These are phyloP conservation scores for Gyrodon lividus DNA, from an alignment of 768 basidiomycete genomes.

Conservation along the genomic window DNA sequence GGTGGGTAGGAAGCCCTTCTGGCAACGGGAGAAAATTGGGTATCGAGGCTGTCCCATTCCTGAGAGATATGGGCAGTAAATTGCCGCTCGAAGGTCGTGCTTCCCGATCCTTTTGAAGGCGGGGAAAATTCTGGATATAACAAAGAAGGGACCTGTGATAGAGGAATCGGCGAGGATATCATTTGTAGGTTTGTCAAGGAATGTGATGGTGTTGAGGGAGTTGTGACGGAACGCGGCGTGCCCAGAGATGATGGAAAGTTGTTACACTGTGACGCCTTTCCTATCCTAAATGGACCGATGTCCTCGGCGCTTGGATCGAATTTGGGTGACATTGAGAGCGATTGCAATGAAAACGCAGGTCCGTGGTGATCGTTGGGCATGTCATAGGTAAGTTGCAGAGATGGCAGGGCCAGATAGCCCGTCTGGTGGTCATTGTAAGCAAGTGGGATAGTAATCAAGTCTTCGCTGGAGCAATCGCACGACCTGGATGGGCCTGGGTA, in stretches of 20 bases:
- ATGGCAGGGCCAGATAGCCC: slow-evolving; percentile 6
- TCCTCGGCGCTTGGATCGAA: slow-evolving; percentile 9
- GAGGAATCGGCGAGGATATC: slow-evolving; percentile 30
- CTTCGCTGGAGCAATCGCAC: slow-evolving; percentile 7
- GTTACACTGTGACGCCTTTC: not conserved
- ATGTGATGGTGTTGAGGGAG: slow-evolving; percentile 14
- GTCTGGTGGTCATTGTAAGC: slow-evolving; percentile 6
- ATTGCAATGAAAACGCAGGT: not conserved
- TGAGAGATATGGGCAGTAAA: slow-evolving; percentile 21
- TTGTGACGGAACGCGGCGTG: slow-evolving; percentile 9
- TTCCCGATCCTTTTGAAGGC: slow-evolving; percentile 23
- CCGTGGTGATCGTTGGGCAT: not conserved
- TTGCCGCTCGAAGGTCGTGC: slow-evolving; percentile 31
- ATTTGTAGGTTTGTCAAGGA: slow-evolving; percentile 7
- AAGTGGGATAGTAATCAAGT: slow-evolving; percentile 7
- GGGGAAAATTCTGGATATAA: slow-evolving; percentile 27
- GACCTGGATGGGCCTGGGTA: not conserved
- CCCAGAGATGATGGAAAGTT: not conserved
- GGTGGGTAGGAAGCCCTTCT: slow-evolving; percentile 6
- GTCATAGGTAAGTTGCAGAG: not conserved
- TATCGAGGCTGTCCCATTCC: slow-evolving; percentile 16
- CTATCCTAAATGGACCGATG: not conserved
- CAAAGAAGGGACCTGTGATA: slow-evolving; percentile 20
- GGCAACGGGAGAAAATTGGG: slow-evolving; percentile 24
- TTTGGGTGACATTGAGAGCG: slow-evolving; percentile 10